Base-by-base conservation (phyloP, 2,329 filamentous ascomycete genomes). In the Seiridium cupressi region DNA sequence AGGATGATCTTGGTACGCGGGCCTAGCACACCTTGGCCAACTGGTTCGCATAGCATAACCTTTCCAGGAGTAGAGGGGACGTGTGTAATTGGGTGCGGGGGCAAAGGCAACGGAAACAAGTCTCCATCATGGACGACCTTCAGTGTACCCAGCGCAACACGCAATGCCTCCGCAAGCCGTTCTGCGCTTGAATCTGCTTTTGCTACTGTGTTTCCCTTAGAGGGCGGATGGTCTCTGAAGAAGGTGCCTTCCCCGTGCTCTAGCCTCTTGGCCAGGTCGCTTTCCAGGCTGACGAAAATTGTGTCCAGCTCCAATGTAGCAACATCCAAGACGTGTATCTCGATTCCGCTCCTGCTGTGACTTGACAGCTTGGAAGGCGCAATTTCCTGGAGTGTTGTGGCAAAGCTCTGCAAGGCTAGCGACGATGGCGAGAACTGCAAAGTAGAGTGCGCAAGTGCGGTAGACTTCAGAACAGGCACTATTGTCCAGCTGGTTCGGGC, bases 31-130 rank as follows among this genome's bases (percentile, higher is more conserved):
- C 95, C 95, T 74, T 99, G 95, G 5, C 91, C 87, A 13, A 98
- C 93, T 7, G 95, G 95, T 73, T 99, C 95, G 72, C 93, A 98
- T n/a, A 96, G 86, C 53, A 91, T 88, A 62, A 98, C 91, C 75
- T 90, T 93, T 47, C 92, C 95, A 0, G 93, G 92, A 47, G 92
- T 91, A 11, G 92, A 86, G 32, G 91, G 87, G 18, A 91, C 86
- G 74, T 97, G 92, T 7, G 93, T 96, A 64, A 96, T 89, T 10
- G 93, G 90, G 74, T 97, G 93, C 2, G 92, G 86, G 7, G 90
- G 86, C 35, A 98, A 80, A 10, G 92, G 91, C 46, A 99, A 79
- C 8, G 85, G 84, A 63, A 90, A 88, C 55, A 94, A 74, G 73
- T 98, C 94, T 26, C 93, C 93, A 0, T 87, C 83, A 69, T 97